Evolutionary conservation across 768 basidiomycete species (phyloP), one percentile per base, ranked within the genome.

Genomic region (Amanita brunnescens): DNA sequence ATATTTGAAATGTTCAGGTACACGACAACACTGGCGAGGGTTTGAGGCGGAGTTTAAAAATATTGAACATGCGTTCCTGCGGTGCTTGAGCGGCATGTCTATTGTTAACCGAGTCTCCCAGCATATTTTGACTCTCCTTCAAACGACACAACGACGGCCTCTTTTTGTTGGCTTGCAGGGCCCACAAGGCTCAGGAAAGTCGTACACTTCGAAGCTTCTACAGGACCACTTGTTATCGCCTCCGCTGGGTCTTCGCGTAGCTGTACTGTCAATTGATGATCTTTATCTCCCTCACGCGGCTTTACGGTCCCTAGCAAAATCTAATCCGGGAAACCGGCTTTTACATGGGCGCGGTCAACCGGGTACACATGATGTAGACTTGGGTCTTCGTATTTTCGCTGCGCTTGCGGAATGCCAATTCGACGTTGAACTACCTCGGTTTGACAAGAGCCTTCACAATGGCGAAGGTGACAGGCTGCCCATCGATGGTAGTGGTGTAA

Each of bases 151-250:
- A 20, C 46, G 20, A 1, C 61, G 58, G 20, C 92, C 94, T 2
- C 70, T 96, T 13, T 86, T 96, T 54, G 80, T 94, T 10, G 92
- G 83, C 2, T 61, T 96, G 13, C 94, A 96, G 68, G 94, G 94
- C 0, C 92, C 94, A 0, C 94, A 97, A 66, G 94, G 94, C 9
- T 88, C 87, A 47, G 93, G 94, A 30, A 98, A 98, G 71, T 86
- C 92, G 0, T 91, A 78, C 61, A 73, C 91, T 23, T 81, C 88
- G 4, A 72, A 74, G 5, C 75, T 72, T 24, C 71, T 94, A 24
- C 76, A 59, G 53, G 60, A 57, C 26, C 60, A 57, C 63, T 76
- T 70, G 44, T 68, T 69, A 41, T 63, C 67, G 20, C 59, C 72
- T 4, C 80, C 78, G 2, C 64, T 79, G 52, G 62, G 68, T 4